These are phyloP conservation scores for Fusarium ambrosium DNA, from an alignment of 2,329 filamentous ascomycete genomes.

Conservation along the genomic window DNA sequence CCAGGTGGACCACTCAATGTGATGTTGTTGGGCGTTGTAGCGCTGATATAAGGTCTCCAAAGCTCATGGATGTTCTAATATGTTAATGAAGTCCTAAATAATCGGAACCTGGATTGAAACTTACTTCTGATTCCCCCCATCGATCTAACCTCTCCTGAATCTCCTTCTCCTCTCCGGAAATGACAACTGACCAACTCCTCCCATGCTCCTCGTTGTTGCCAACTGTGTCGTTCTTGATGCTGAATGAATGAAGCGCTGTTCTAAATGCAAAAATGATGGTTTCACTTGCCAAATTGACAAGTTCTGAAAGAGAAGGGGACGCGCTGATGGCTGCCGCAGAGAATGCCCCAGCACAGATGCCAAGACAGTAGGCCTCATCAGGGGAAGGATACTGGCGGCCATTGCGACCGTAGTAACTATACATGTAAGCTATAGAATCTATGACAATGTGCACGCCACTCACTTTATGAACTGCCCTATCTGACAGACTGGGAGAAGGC, in stretches of 20 bases:
- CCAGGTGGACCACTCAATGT: conserved; percentile 46
- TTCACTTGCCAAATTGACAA: conserved; percentile 39
- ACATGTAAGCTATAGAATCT: fast-evolving
- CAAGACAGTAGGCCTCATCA: conserved; percentile 37
- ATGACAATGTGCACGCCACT: not conserved
- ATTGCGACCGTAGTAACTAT: conserved; percentile 32
- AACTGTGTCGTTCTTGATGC: conserved; percentile 21
- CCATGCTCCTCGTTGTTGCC: conserved; percentile 15
- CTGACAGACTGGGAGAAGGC: conserved; percentile 41
- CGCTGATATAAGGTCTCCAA: conserved; percentile 44
- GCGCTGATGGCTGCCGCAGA: conserved; percentile 44
- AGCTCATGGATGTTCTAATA: conserved; percentile 3
- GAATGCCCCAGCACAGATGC: conserved; percentile 46
- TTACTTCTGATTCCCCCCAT: conserved; percentile 19
- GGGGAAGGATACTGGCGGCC: conserved; percentile 37
- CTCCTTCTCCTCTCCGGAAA: conserved; percentile 22
- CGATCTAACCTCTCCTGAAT: conserved; percentile 19
- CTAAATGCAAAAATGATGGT: conserved; percentile 33
- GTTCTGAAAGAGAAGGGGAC: conserved; percentile 40
- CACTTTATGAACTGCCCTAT: conserved; percentile 46
- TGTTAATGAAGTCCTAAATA: no score
- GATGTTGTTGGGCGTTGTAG: conserved; percentile 33
- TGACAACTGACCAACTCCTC: conserved; percentile 36
- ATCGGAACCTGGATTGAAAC: not conserved
- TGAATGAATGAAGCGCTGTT: conserved; percentile 40